phyloP scores from a whole-genome alignment of 345 rosid species.

The Odontarrhena argentea region DNA sequence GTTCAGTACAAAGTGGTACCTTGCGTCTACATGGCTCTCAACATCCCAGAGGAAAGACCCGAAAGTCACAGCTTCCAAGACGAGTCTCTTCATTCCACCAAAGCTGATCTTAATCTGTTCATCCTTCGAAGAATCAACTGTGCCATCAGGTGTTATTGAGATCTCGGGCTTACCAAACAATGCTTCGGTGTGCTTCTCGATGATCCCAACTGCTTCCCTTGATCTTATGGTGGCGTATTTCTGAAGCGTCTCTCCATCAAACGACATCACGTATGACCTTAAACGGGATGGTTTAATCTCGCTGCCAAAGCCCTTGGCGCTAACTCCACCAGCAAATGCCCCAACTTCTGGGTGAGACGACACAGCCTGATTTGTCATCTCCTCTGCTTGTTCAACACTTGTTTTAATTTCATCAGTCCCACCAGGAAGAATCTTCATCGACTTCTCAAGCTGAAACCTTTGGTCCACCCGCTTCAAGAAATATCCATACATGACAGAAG shows the following conservation, averaged over 20 bases:
- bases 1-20: slow-evolving; percentile 86
- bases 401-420: slow-evolving; percentile 42
- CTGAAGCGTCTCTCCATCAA: slow-evolving; percentile 91
- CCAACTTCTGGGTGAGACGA: slow-evolving; percentile 69
- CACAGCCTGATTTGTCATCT: slow-evolving; percentile 42
- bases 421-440: slow-evolving; percentile 80
- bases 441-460: slow-evolving; percentile 95
- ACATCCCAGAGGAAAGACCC: slow-evolving; percentile 99
- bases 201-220: slow-evolving; percentile 81
- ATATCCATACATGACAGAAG: slow-evolving; percentile 96
- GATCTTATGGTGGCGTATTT: slow-evolving; percentile 92
- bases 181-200: slow-evolving; percentile 98
- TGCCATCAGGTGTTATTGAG: slow-evolving; percentile 65
- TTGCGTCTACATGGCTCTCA: slow-evolving; percentile 88
- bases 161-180: slow-evolving; percentile 90
- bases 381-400: slow-evolving; percentile 36
- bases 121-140: slow-evolving; percentile 71
- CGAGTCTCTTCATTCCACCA: slow-evolving; percentile 85
- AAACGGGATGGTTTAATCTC: slow-evolving; percentile 67
- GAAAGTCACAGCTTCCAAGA: slow-evolving; percentile 91
- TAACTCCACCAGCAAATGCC: slow-evolving; percentile 56
- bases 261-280: slow-evolving; percentile 83
- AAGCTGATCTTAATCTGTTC: slow-evolving; percentile 82
- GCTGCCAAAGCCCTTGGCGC: slow-evolving; percentile 59
- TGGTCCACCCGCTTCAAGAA: slow-evolving; percentile 92